phyloP scores from a whole-genome alignment of 306 rosid species.

The apple (Malus domestica) region DNA sequence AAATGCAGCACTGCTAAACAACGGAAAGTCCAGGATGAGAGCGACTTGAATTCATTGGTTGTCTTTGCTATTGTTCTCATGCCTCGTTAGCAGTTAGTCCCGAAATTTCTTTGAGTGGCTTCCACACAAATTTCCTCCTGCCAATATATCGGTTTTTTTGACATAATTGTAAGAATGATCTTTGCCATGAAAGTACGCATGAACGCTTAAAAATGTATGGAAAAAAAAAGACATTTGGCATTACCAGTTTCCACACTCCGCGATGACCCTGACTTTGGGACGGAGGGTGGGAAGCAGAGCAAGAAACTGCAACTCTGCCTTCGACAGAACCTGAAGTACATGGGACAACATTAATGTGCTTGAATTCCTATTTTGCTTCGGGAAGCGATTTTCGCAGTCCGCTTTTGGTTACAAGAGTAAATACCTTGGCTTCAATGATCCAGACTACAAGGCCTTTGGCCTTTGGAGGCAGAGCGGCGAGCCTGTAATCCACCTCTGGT shows the following conservation, averaged over 20 bases:
- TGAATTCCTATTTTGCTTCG: background rate
- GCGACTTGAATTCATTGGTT: background rate
- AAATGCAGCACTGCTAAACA: background rate
- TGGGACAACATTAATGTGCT: background rate
- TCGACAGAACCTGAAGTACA: conserved; percentile 65
- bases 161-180: background rate
- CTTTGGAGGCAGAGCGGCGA: conserved; percentile 75
- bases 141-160: background rate
- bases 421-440: conserved; percentile 58
- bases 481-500: conserved; percentile 92
- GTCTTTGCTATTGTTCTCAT: conserved; percentile 6
- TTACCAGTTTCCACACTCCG: conserved; percentile 93
- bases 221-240: background rate
- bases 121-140: conserved; percentile 92
- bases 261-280: conserved; percentile 90
- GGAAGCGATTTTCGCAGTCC: background rate
- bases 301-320: conserved; percentile 87
- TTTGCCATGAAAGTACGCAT: background rate
- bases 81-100: conserved; percentile 43
- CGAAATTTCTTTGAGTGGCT: conserved; percentile 72
- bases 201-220: no score
- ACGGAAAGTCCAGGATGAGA: background rate
- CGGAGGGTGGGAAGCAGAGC: conserved; percentile 73
- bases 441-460: conserved; percentile 69
- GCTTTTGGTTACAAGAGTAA: background rate